A percentile compares a stretch with the other conserved stretches of the same genome.
These are phyloP conservation scores for Hyaloperonospora brassicae DNA, from an alignment of 352 stramenopile genomes.

Conservation along the genomic window DNA sequence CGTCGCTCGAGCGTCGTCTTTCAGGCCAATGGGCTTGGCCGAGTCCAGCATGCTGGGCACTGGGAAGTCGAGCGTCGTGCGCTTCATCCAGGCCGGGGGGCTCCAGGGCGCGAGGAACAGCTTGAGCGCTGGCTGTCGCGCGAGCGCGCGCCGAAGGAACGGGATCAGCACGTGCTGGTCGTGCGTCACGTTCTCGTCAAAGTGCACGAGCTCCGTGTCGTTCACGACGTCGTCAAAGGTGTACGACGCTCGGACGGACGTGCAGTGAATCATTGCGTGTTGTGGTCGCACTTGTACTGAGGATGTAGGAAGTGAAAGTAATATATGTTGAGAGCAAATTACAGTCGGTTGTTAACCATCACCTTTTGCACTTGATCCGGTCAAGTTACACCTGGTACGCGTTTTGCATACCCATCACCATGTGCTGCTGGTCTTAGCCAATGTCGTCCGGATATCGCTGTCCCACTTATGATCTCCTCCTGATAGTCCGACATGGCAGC, in stretches of 20 bases:
- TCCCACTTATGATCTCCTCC: too few species aligned
- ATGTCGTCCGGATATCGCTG: too few species aligned
- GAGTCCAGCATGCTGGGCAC: conserved; percentile 59
- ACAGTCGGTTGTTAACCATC: too few species aligned
- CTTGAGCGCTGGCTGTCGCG: conserved; percentile 55
- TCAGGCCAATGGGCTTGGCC: conserved; percentile 39
- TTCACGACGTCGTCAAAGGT: conserved; percentile 74
- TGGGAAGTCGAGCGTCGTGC: conserved; percentile 16
- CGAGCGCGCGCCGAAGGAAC: conserved; percentile 60
- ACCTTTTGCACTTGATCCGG: too few species aligned
- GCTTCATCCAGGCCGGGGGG: conserved; percentile 6
- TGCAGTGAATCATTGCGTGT: too few species aligned
- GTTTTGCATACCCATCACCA: too few species aligned
- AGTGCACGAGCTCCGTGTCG: conserved; percentile 68
- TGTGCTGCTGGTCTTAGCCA: too few species aligned
- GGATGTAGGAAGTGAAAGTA: too few species aligned
- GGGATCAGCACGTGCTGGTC: conserved; percentile 81
- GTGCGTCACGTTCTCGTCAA: conserved; percentile 66
- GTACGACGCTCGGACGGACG: conserved; percentile 78
- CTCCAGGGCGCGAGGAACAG: conserved; percentile 38
- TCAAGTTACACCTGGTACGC: too few species aligned
- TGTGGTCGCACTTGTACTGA: too few species aligned
- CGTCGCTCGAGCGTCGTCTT: conserved; percentile 40
- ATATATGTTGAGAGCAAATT: too few species aligned
- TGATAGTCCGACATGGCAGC: too few species aligned